Conservation (phyloP, 1,139 yeast genomes). For the Yamadazyma atlantica region DNA sequence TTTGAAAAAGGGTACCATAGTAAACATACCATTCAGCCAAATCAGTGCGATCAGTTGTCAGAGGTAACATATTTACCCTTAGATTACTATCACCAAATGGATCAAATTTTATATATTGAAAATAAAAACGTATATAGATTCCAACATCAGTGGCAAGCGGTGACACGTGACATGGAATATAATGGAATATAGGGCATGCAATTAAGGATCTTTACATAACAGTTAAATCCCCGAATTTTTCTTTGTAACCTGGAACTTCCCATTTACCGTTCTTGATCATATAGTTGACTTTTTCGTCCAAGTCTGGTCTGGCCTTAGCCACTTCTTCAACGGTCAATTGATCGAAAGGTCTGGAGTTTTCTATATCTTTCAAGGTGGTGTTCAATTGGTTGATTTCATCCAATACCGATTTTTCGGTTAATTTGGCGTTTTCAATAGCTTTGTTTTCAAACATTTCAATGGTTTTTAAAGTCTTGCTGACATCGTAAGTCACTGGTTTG, state of each 20-base stretch:
- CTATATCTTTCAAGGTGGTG: constrained; percentile 88
- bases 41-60: neutral
- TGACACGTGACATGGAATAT: too few relatives aligned
- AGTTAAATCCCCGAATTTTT: constrained; percentile 93
- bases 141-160: constrained; percentile 1
- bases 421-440: constrained; percentile 94
- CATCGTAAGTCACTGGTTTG: constrained; percentile 83
- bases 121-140: constrained; percentile 2
- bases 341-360: constrained; percentile 96
- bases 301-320: constrained; percentile 93
- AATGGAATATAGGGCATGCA: constrained; percentile 5
- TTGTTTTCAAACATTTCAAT: constrained; percentile 92
- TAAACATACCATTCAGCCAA: too few relatives aligned
- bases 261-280: constrained; percentile 97
- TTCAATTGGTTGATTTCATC: constrained; percentile 84
- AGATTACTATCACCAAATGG: constrained; percentile 15
- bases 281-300: constrained; percentile 91
- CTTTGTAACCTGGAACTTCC: constrained; percentile 98
- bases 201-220: constrained; percentile 61
- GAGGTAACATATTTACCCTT: constrained; percentile 16
- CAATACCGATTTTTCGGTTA: constrained; percentile 85
- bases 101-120: constrained; percentile 17
- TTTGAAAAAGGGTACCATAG: constrained; percentile 27
- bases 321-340: constrained; percentile 95
- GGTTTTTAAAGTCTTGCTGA: constrained; percentile 85